Evolutionary conservation across 2,329 filamentous ascomycete genomes (phyloP).

Genomic region (Paecilomyces sp.): DNA sequence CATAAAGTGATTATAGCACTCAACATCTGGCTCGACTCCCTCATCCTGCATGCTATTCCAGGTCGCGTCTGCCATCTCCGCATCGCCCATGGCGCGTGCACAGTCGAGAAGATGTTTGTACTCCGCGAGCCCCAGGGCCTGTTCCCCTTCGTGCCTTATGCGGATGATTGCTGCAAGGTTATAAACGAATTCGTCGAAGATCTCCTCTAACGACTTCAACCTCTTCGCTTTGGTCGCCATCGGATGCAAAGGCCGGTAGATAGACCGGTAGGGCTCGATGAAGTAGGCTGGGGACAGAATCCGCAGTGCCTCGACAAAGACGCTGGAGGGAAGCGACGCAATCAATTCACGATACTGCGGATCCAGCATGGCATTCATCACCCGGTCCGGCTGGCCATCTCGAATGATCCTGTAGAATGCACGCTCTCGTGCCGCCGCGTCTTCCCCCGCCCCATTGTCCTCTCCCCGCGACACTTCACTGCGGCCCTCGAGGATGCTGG

Average conservation of each 20-base stretch:
- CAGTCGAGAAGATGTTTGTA: slow-evolving; percentile 48
- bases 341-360: slow-evolving; percentile 21
- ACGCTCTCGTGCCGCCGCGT: neutral
- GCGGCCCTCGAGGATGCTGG: neutral
- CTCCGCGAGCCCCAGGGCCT: slow-evolving; percentile 37
- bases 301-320: slow-evolving; percentile 58
- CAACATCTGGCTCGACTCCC: slow-evolving; percentile 36
- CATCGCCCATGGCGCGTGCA: slow-evolving; percentile 43
- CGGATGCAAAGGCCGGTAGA: slow-evolving; percentile 46
- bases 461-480: neutral
- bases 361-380: slow-evolving; percentile 29
- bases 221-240: slow-evolving; percentile 33
- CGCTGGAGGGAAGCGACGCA: slow-evolving; percentile 43
- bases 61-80: slow-evolving; percentile 33
- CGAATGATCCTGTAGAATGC: slow-evolving; percentile 21
- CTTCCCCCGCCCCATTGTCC: neutral
- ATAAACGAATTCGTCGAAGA: slow-evolving; percentile 33
- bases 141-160: slow-evolving; percentile 28
- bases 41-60: slow-evolving; percentile 41
- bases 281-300: slow-evolving; percentile 54
- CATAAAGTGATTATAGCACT: slow-evolving; percentile 52
- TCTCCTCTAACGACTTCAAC: slow-evolving; percentile 26
- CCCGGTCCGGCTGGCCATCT: slow-evolving; percentile 32
- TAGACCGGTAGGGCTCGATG: slow-evolving; percentile 37
- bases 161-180: slow-evolving; percentile 31